Base-by-base conservation (phyloP, 2,329 filamentous ascomycete genomes). In the Chaetomiaceae sp. region DNA sequence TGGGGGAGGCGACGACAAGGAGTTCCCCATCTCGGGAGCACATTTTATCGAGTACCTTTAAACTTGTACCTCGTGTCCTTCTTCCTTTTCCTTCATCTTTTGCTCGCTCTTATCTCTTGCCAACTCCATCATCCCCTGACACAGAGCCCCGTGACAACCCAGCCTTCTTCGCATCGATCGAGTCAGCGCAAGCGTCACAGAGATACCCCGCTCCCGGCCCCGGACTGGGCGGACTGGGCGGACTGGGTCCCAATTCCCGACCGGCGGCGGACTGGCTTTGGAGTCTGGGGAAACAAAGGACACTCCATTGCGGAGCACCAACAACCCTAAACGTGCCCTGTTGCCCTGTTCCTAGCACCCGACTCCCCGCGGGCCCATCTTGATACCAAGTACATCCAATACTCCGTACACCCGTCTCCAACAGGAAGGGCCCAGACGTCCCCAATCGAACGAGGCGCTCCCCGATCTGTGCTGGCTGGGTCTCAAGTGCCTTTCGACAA, bases 391-490 rank as follows among this genome's bases (percentile, higher is more conserved):
- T n/a, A n/a, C n/a, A n/a, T n/a, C n/a, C n/a, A n/a, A n/a, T n/a
- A n/a, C n/a, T n/a, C n/a, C n/a, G n/a, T n/a, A n/a, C n/a, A n/a
- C n/a, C n/a, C n/a, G n/a, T 12, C 25, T 17, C 19, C 16, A 19
- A n/a, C 13, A 35, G 17, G 17, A 31, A 27, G 14, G 33, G 13
- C 21, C 27, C 27, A 19, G 41, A 14, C 9, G 19, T 30, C 12
- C 10, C 51, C 30, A 48, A 58, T 58, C 56, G 51, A 55, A 56
- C 56, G 54, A 57, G 51, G 45, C 31, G 21, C 44, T 44, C 48
- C n/a, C 46, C 51, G 48, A 57, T 59, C 50, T 27, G 47, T 20
- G 20, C 25, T 27, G 16, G 30, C 38, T 50, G 43, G n/a, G 25
- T n/a, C 25, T 30, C 33, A 41, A 48, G 37, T 40, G 34, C 41